Evolutionary conservation across 2,329 filamentous ascomycete genomes (phyloP).

Genomic region (Basipetospora sp.): DNA sequence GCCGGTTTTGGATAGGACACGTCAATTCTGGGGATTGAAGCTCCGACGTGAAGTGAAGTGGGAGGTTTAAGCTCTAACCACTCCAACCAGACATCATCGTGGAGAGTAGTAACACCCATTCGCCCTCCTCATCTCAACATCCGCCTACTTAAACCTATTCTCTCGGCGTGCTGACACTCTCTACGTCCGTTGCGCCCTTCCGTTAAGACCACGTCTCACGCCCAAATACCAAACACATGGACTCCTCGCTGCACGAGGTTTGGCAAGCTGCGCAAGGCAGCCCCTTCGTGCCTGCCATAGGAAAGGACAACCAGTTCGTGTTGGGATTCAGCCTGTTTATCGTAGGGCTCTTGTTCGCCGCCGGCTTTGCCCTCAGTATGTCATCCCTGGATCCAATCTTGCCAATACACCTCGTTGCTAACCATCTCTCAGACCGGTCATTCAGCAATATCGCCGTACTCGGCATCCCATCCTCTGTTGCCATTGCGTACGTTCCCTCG

Average conservation of each 20-base stretch:
- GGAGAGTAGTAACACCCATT: background rate
- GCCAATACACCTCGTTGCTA: background rate
- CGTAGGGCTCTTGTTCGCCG: slow-evolving; percentile 56
- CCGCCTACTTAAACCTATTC: background rate
- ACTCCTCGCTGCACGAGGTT: slow-evolving; percentile 71
- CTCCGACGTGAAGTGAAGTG: background rate
- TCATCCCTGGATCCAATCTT: background rate
- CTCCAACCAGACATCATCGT: background rate
- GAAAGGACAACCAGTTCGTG: slow-evolving; percentile 71
- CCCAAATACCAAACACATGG: slow-evolving; percentile 39
- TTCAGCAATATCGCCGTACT: slow-evolving; percentile 61
- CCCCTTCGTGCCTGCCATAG: slow-evolving; percentile 66
- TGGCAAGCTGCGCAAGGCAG: slow-evolving; percentile 85
- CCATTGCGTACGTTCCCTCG: slow-evolving; percentile 59
- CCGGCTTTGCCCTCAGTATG: slow-evolving; percentile 76
- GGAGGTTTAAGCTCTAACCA: background rate
- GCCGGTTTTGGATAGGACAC: slow-evolving; percentile 5
- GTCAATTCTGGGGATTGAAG: slow-evolving; percentile 3
- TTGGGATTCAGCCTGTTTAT: slow-evolving; percentile 65
- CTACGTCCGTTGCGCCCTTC: slow-evolving; percentile 4
- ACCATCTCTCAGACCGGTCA: slow-evolving; percentile 52
- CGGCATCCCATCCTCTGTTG: slow-evolving; percentile 73
- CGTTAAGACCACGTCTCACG: background rate
- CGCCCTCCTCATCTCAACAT: background rate
- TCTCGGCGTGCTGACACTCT: background rate